phyloP scores from a whole-genome alignment of 2,329 filamentous ascomycete species.

The Epicoccum sorghinum region DNA sequence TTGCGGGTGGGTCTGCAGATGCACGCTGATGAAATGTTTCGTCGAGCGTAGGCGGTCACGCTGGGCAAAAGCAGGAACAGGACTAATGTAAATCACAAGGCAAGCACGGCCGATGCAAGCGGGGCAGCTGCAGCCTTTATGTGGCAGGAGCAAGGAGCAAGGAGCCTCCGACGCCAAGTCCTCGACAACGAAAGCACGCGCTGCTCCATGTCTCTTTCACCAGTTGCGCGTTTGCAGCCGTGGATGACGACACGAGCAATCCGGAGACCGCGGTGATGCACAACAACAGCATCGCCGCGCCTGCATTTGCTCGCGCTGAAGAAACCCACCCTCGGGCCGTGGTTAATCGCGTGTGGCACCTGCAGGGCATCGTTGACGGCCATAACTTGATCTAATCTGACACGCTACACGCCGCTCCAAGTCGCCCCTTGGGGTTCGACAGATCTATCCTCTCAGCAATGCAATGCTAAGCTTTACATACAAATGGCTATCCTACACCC shows the following conservation, averaged over 20 bases:
- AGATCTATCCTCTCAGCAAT: background rate
- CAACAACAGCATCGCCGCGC: slow-evolving; percentile 6
- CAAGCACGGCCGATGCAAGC: slow-evolving; percentile 6
- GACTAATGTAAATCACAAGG: background rate
- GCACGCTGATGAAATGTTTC: slow-evolving; percentile 13
- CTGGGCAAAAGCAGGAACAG: slow-evolving; percentile 13
- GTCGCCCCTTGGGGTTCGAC: background rate
- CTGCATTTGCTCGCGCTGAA: slow-evolving; percentile 19
- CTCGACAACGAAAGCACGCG: slow-evolving; percentile 1
- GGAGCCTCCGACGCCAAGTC: slow-evolving; percentile 4
- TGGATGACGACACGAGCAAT: slow-evolving; percentile 47
- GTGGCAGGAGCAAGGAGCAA: background rate
- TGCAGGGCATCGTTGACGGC: slow-evolving; percentile 53
- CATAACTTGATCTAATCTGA: slow-evolving; percentile 70
- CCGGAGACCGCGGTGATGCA: slow-evolving; percentile 32
- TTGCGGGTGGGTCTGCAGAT: slow-evolving; percentile 11
- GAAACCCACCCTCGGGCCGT: slow-evolving; percentile 30
- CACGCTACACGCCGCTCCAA: slow-evolving; percentile 30
- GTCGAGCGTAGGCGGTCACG: slow-evolving; percentile 15
- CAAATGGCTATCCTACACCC: background rate
- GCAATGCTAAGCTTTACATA: background rate
- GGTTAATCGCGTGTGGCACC: slow-evolving; percentile 32
- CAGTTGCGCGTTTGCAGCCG: slow-evolving; percentile 25
- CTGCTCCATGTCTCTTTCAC: slow-evolving; percentile 21
- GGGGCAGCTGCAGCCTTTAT: slow-evolving; percentile 14